A percentile compares a stretch with the other conserved stretches of the same genome.
These are phyloP conservation scores for Diphasiastrum complanatum DNA, from an alignment of 83 land plant genomes.

Conservation along the genomic window DNA sequence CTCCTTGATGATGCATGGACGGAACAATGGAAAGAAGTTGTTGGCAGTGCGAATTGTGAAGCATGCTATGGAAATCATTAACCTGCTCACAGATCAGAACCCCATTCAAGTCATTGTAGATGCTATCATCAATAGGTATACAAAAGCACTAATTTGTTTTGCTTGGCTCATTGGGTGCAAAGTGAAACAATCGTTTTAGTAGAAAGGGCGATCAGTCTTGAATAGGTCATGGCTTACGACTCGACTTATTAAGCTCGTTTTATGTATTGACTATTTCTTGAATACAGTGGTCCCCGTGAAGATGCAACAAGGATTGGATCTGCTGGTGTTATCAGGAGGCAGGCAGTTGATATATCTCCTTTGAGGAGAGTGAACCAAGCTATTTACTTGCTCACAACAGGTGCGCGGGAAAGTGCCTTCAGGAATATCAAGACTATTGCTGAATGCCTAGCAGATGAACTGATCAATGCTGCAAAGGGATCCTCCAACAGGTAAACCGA, in stretches of 20 bases:
- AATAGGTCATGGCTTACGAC: neutral
- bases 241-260: neutral
- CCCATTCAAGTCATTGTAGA: too few species aligned
- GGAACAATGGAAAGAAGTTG: constrained; percentile 19
- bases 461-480: constrained; percentile 14
- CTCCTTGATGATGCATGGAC: too few species aligned
- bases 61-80: too few species aligned
- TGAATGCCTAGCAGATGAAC: constrained; percentile 16
- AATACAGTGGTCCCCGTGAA: constrained; percentile 14
- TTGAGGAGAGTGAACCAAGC: constrained; percentile 12
- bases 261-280: neutral
- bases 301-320: too few species aligned
- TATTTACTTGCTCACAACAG: too few species aligned
- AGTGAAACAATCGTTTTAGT: constrained; percentile 1
- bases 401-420: constrained; percentile 13
- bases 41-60: too few species aligned
- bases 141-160: constrained; percentile 4
- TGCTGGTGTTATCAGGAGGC: too few species aligned
- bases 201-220: neutral
- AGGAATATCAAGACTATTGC: constrained; percentile 13
- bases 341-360: constrained; percentile 17
- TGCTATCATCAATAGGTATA: constrained; percentile 5
- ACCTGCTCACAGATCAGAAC: too few species aligned
- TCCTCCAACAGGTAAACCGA: constrained; percentile 16
- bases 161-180: neutral